These are phyloP conservation scores for Aspergillus sp. DNA, from an alignment of 2,329 filamentous ascomycete species.

Conservation along the genomic window DNA sequence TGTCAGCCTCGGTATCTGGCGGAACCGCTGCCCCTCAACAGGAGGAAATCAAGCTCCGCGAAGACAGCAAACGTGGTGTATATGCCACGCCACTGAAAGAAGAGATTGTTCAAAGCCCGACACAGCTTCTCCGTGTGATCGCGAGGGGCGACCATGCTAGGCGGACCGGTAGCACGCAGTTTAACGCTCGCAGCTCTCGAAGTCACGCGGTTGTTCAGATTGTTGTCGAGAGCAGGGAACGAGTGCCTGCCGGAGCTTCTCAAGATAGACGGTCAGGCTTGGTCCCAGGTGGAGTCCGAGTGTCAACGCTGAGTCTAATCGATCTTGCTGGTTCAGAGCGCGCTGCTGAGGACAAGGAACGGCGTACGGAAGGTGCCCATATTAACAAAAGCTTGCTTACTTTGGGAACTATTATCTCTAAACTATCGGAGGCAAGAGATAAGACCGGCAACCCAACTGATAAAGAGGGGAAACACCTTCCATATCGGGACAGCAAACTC, in stretches of 20 bases:
- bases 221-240: conserved; percentile 93
- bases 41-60: conserved; percentile 95
- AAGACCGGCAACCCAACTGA: conserved; percentile 72
- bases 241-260: conserved; percentile 60
- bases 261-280: conserved; percentile 69
- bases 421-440: conserved; percentile 85
- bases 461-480: conserved; percentile 87
- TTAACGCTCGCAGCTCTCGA: conserved; percentile 93
- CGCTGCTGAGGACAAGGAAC: conserved; percentile 91
- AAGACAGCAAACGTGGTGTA: conserved; percentile 93
- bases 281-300: conserved; percentile 83
- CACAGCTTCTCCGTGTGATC: conserved; percentile 90
- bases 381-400: conserved; percentile 98
- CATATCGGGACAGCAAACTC: conserved; percentile 96
- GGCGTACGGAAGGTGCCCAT: conserved; percentile 89
- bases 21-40: conserved; percentile 61
- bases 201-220: conserved; percentile 99
- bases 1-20: conserved; percentile 69
- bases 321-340: conserved; percentile 96
- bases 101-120: conserved; percentile 97
- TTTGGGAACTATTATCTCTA: conserved; percentile 89
- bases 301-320: conserved; percentile 92
- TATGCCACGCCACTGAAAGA: conserved; percentile 96
- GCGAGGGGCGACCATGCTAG: conserved; percentile 89
- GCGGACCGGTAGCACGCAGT: conserved; percentile 90